A percentile compares a stretch with the other conserved stretches of the same genome.
Evolutionary conservation across 2,329 filamentous ascomycete genomes (phyloP).

Genomic region (Huntiella moniliformis): DNA sequence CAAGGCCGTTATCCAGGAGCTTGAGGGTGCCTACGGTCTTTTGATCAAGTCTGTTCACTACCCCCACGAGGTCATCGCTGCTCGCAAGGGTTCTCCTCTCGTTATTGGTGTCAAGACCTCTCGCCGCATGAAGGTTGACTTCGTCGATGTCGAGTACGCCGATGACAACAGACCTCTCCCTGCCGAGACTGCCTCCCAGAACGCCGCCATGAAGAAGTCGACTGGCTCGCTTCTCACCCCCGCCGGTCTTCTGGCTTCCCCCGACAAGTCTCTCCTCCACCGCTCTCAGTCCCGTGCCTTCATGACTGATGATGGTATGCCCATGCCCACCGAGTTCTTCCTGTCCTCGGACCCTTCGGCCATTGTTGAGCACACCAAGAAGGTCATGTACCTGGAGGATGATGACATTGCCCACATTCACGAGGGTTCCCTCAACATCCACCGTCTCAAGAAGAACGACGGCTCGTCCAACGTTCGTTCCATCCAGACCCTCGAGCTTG

Average conservation of each 20-base stretch:
- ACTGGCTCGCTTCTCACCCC: slow-evolving; percentile 49
- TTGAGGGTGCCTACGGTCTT: slow-evolving; percentile 92
- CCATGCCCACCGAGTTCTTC: slow-evolving; percentile 98
- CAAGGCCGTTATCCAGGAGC: slow-evolving; percentile 95
- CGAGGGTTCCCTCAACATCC: slow-evolving; percentile 96
- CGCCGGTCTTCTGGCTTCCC: slow-evolving; percentile 51
- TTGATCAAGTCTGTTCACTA: slow-evolving; percentile 97
- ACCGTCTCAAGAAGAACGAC: slow-evolving; percentile 91
- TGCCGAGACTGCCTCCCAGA: slow-evolving; percentile 88
- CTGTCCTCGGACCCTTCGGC: slow-evolving; percentile 95
- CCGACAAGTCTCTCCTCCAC: slow-evolving; percentile 96
- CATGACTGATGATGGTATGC: slow-evolving; percentile 94
- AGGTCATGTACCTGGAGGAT: slow-evolving; percentile 98
- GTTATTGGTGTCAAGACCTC: slow-evolving; percentile 89
- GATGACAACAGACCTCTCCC: slow-evolving; percentile 70
- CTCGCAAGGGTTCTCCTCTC: slow-evolving; percentile 92
- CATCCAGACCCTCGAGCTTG: slow-evolving; percentile 95
- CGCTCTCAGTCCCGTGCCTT: slow-evolving; percentile 96
- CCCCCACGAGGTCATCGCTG: slow-evolving; percentile 92
- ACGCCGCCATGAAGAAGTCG: slow-evolving; percentile 86
- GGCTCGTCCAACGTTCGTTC: slow-evolving; percentile 91
- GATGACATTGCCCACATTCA: slow-evolving; percentile 99
- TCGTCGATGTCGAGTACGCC: slow-evolving; percentile 94
- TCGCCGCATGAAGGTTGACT: slow-evolving; percentile 99
- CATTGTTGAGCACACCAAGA: slow-evolving; percentile 99